Evolutionary conservation across 73 alveolate species (phyloP).

Genomic region (Breviolum minutum): DNA sequence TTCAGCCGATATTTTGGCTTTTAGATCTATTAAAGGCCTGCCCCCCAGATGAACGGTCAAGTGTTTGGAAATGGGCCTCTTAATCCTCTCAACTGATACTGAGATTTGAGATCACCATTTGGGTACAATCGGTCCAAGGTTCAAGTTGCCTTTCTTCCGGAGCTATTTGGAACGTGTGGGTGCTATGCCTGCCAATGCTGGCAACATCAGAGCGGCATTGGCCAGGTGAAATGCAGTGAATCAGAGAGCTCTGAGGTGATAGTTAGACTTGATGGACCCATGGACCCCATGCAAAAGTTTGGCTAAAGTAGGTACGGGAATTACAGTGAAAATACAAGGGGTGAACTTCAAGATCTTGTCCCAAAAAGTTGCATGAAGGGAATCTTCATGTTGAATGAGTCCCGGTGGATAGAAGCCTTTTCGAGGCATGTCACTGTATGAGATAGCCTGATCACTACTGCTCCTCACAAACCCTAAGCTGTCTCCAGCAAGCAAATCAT

Average conservation of each 20-base stretch:
- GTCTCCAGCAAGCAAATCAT: too few relatives aligned
- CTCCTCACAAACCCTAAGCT: too few relatives aligned
- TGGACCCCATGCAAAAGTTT: neutral
- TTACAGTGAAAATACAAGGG: neutral
- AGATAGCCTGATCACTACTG: too few relatives aligned
- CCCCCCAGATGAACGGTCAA: too few relatives aligned
- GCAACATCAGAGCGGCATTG: conserved; percentile 44
- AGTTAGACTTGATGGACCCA: neutral
- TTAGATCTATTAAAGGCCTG: too few relatives aligned
- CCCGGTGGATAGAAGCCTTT: neutral
- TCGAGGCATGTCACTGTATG: neutral
- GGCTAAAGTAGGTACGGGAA: neutral
- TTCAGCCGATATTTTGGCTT: too few relatives aligned
- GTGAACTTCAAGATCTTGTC: too few relatives aligned
- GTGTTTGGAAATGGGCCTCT: too few relatives aligned
- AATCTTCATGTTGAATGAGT: neutral
- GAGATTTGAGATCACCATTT: too few relatives aligned
- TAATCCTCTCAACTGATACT: neutral
- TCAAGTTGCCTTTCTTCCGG: conserved; percentile 50
- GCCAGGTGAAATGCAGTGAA: neutral
- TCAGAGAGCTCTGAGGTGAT: neutral
- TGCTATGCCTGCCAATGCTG: conserved; percentile 73
- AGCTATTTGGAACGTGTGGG: conserved; percentile 68
- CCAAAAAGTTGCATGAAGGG: too few relatives aligned
- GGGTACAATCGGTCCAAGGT: neutral